A percentile compares a stretch with the other conserved stretches of the same genome.
Conservation (phyloP, 148 eudicot genomes). For the Rhododendron vialii region DNA sequence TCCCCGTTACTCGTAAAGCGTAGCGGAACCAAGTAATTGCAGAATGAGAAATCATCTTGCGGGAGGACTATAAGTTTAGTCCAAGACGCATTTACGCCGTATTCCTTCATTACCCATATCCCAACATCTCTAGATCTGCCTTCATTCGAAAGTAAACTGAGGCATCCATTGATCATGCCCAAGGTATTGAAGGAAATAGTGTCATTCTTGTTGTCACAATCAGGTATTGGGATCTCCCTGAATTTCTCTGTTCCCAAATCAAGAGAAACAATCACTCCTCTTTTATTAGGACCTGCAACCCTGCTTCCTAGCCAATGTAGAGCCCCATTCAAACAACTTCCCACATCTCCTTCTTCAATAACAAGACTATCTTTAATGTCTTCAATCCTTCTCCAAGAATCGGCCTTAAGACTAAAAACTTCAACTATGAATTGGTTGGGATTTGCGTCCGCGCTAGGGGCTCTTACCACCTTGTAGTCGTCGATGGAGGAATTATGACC, state of each 20-base stretch:
- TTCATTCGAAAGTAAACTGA: slow-evolving; percentile 4
- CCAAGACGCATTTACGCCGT: background rate
- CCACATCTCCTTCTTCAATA: background rate
- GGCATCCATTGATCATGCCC: slow-evolving; percentile 6
- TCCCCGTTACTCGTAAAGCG: background rate
- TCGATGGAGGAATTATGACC: slow-evolving; percentile 2
- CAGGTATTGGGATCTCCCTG: slow-evolving; percentile 4
- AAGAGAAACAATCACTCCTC: background rate
- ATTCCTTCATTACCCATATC: slow-evolving; percentile 4
- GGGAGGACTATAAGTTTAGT: background rate
- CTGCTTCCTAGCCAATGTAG: slow-evolving; percentile 11
- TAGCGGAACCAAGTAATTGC: background rate
- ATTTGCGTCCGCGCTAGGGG: background rate
- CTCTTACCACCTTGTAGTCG: slow-evolving; percentile 2
- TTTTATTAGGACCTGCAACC: background rate
- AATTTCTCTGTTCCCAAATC: background rate
- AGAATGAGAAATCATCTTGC: background rate
- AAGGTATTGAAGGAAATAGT: background rate
- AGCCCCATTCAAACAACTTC: slow-evolving; percentile 8
- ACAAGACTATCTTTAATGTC: background rate
- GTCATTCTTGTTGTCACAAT: background rate
- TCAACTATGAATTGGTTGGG: background rate
- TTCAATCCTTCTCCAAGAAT: slow-evolving; percentile 3
- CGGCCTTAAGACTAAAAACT: background rate
- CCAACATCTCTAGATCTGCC: background rate